Percentiles rank a stretch among this genome's conserved stretches.
phyloP scores from a whole-genome alignment of 202 grass and related monocot genomes.

The Digitaria exilis region DNA sequence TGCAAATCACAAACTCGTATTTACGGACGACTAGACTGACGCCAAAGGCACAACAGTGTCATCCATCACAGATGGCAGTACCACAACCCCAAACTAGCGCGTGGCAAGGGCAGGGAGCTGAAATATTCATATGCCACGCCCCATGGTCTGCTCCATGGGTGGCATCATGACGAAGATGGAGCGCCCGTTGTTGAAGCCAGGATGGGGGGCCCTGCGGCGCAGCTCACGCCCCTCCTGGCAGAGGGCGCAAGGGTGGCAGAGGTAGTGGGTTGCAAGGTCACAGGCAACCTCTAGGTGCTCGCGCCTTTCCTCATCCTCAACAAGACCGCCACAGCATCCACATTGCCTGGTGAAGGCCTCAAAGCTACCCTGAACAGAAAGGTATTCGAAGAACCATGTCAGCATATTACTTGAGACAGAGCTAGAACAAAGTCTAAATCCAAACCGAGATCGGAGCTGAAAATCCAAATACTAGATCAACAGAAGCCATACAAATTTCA shows the following conservation, averaged over 20 bases:
- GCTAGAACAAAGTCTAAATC: not conserved
- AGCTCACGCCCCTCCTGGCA: slow-evolving; percentile 90
- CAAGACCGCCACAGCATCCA: slow-evolving; percentile 48
- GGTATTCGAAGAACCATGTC: slow-evolving; percentile 9
- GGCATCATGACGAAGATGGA: slow-evolving; percentile 70
- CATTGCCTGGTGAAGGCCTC: slow-evolving; percentile 75
- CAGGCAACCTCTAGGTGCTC: slow-evolving; percentile 66
- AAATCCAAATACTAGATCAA: not conserved
- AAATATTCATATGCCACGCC: slow-evolving; percentile 48
- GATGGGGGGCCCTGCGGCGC: slow-evolving; percentile 73
- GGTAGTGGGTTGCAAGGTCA: slow-evolving; percentile 73
- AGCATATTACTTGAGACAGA: not conserved
- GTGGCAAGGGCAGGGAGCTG: not conserved
- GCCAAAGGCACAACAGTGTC: not conserved
- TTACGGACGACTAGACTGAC: slow-evolving; percentile 13
- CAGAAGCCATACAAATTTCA: not conserved
- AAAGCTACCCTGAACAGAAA: slow-evolving; percentile 68
- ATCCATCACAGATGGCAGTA: too few relatives aligned
- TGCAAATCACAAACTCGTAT: slow-evolving; percentile 36
- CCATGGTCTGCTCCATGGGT: slow-evolving; percentile 82
- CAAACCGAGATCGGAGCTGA: too few relatives aligned
- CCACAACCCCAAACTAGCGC: not conserved
- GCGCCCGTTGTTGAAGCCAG: slow-evolving; percentile 68
- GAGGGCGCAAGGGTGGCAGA: slow-evolving; percentile 84
- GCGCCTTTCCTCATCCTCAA: slow-evolving; percentile 52